Percentiles rank a stretch among this genome's conserved stretches.
These are phyloP conservation scores for Chamaecyparis obtusa DNA, from an alignment of 75 land plant species.

Conservation along the genomic window DNA sequence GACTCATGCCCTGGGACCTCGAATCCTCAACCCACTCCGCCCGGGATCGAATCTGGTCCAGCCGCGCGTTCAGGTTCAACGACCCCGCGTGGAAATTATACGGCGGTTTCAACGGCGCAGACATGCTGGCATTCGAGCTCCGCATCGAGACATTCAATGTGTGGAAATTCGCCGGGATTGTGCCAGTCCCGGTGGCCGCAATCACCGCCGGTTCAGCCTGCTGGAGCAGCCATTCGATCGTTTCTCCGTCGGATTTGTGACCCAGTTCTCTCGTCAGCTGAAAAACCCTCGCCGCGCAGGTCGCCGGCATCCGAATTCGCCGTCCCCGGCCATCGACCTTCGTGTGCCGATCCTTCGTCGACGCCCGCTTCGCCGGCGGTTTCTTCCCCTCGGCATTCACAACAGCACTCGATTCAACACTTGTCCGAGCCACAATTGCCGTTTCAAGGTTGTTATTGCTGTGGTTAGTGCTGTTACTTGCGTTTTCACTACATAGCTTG, in stretches of 20 bases:
- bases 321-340: conserved; percentile 88
- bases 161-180: conserved; percentile 79
- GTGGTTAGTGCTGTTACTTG: not conserved
- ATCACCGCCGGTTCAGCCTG: conserved; percentile 91
- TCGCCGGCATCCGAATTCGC: conserved; percentile 87
- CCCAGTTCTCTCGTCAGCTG: conserved; percentile 85
- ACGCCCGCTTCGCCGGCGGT: conserved; percentile 74
- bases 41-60: conserved; percentile 22
- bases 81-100: conserved; percentile 23
- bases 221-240: conserved; percentile 87
- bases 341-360: conserved; percentile 86
- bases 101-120: conserved; percentile 29
- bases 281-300: conserved; percentile 81
- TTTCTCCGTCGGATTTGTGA: conserved; percentile 88
- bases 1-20: not conserved
- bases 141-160: conserved; percentile 72
- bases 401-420: conserved; percentile 6
- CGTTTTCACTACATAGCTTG: conserved; percentile 9
- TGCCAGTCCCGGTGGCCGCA: conserved; percentile 91
- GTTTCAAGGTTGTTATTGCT: not conserved
- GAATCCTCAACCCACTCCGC: conserved; percentile 16
- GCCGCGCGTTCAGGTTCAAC: conserved; percentile 19
- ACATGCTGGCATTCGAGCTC: conserved; percentile 58
- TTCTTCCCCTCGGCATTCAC: conserved; percentile 35
- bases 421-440: not conserved